Evolutionary conservation across 768 basidiomycete genomes (phyloP).

Genomic region (Lepiota brunneoincarnata): DNA sequence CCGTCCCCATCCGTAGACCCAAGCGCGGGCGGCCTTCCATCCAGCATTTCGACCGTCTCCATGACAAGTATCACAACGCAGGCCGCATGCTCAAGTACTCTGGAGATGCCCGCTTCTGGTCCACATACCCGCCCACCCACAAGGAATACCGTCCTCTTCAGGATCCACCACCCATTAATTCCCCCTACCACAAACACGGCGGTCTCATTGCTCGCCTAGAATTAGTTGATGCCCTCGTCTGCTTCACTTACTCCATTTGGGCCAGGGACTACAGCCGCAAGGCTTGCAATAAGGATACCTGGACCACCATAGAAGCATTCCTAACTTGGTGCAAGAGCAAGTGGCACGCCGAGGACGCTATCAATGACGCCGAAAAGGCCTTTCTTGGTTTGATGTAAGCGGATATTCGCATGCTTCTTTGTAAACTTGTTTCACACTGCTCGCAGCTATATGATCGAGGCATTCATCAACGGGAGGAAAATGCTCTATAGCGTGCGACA

Average conservation of each 20-base stretch:
- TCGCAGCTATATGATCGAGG: conserved; percentile 75
- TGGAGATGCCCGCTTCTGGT: conserved; percentile 76
- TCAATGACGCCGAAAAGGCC: conserved; percentile 54
- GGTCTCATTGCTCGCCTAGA: conserved; percentile 76
- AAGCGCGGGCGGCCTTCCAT: conserved; percentile 52
- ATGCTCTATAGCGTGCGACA: conserved; percentile 30
- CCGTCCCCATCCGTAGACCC: conserved; percentile 64
- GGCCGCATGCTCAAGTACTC: conserved; percentile 83
- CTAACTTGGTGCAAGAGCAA: conserved; percentile 72
- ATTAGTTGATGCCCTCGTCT: conserved; percentile 76
- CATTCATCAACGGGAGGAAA: conserved; percentile 55
- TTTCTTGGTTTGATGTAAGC: conserved; percentile 82
- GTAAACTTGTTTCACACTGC: conserved; percentile 28
- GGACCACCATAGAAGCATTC: conserved; percentile 68
- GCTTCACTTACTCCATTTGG: conserved; percentile 85
- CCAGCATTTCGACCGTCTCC: conserved; percentile 55
- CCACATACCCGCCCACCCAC: conserved; percentile 63
- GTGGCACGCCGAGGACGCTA: conserved; percentile 53
- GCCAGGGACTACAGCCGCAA: conserved; percentile 62
- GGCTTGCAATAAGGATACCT: conserved; percentile 56
- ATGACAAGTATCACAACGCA: conserved; percentile 66
- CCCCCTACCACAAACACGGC: conserved; percentile 73
- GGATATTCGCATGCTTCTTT: conserved; percentile 22
- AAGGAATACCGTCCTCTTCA: conserved; percentile 62
- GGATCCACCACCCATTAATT: conserved; percentile 62